A percentile compares a stretch with the other conserved stretches of the same genome.
These are phyloP conservation scores for Penicillium paradoxum DNA, from an alignment of 495 filamentous ascomycete genomes.

Conservation along the genomic window DNA sequence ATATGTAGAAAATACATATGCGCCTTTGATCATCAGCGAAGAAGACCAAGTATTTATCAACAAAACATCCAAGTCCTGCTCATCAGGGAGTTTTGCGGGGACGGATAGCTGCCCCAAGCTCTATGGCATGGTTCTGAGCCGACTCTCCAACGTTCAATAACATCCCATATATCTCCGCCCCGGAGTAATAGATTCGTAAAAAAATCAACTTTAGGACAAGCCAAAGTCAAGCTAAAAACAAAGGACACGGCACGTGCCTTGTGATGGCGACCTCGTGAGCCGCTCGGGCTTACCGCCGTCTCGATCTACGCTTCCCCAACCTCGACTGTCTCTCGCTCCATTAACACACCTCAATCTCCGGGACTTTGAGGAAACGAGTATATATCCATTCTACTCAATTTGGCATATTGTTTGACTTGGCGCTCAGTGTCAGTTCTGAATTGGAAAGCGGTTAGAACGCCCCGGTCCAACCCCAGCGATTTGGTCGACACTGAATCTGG, in stretches of 20 bases:
- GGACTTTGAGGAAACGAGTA: background rate
- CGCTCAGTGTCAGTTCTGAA: background rate
- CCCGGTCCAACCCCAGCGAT: background rate
- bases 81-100: background rate
- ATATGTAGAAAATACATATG: too few relatives aligned
- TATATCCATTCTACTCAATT: background rate
- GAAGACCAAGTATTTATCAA: too few relatives aligned
- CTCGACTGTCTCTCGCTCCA: slow-evolving; percentile 18
- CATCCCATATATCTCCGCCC: too few relatives aligned
- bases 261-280: background rate
- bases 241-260: slow-evolving; percentile 2
- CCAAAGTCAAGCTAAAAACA: background rate
- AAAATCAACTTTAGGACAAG: too few relatives aligned
- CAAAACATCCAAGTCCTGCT: too few relatives aligned
- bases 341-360: slow-evolving; percentile 8
- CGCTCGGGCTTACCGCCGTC: slow-evolving; percentile 14
- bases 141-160: too few relatives aligned
- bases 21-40: too few relatives aligned
- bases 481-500: slow-evolving; percentile 9
- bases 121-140: background rate
- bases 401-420: background rate
- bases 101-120: background rate
- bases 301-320: slow-evolving; percentile 15
- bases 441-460: background rate
- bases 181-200: too few relatives aligned